Evolutionary conservation across 257 asterid species (phyloP), one percentile per base, ranked within the genome.

Genomic region (Lavandula angustifolia): DNA sequence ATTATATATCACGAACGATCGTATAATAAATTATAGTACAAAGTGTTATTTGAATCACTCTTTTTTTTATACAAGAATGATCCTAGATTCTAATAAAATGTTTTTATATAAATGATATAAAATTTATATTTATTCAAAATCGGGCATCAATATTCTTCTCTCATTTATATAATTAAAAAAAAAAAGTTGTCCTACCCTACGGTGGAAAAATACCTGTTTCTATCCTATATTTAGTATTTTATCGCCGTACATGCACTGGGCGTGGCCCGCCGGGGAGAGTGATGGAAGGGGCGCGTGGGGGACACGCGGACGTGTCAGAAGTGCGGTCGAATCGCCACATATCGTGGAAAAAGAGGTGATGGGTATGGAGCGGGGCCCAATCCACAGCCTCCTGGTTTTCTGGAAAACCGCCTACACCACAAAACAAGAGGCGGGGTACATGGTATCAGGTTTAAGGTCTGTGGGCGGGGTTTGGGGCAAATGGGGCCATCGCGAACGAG

Each of bases 261-360:
- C 1, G 44, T 40, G 11, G 9, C 4, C n/a, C 12, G 46, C n/a
- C 46, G 46, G 10, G 3, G 4, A 12, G 4, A 12, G 8, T 11
- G 46, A 12, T 4, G 1, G 37, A 33, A 33, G 52, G 68, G 9
- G 75, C 64, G 75, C 60, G 70, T 46, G 61, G 55, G 9, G 1
- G 16, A 0, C 84, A 78, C 76, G 55, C 40, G 86, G 9, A 6
- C 4, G 16, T 68, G 87, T 80, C 87, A 88, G 88, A 61, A 22
- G 78, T 50, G 76, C 75, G 88, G 87, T 86, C 96, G 92, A 88
- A 80, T 86, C 84, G 92, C 92, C 95, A 84, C 92, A 82, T 84
- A 76, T 75, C 59, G 80, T 73, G 88, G 92, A 68, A 73, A 42
- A 51, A 51, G 48, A 10, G 64, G 62, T 29, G 18, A 27, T 0